Base-by-base conservation (phyloP, 1,284 basidiomycete species). In the Cystobasidiaceae sp. region DNA sequence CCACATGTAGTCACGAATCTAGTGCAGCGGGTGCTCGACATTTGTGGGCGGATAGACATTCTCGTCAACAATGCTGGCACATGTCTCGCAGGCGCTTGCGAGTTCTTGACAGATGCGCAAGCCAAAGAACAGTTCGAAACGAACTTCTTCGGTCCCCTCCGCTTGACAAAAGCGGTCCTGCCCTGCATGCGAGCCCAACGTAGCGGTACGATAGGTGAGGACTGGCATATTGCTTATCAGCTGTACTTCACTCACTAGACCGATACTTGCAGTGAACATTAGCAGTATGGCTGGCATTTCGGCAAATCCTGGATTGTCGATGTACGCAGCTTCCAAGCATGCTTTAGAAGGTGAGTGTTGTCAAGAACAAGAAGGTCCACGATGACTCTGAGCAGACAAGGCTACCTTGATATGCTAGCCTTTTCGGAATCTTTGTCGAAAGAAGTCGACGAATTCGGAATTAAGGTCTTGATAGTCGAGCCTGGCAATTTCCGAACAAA, bases 401-500 rank as follows among this genome's bases (percentile, higher is more conserved):
- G 19, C 27, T 9, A 30, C 13, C 3, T 13, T 25, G 17, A 2
- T 25, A 3, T 23, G 15, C 5, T n/a, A 56, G 54, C 54, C 25
- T 28, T 56, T 21, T 34, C 54, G 23, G 54, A 56, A 32, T 56
- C 54, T 4, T 41, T 56, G 2, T 43, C 39, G 4, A 41, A 32
- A 17, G 54, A 56, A 44, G 54, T 56, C 5, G 25, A 27, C 13
- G 37, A 37, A 8, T 25, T 56, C 1, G 54, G 54, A 13, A 23
- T 56, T 21, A 34, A 37, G 33, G 32, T 28, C 39, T 19, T 56
- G 5, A 56, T 56, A 3, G 54, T 56, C 39, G 54, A 56, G 30
- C 54, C 54, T 28, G 54, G 54, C 32, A 56, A 56, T 19, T 56
- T 56, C 54, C 54, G 54, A 17, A 56, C 54, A 9, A 56, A 56